These are phyloP conservation scores for Cylindrotheca closterium DNA, from an alignment of 108 stramenopile genomes.

Conservation along the genomic window DNA sequence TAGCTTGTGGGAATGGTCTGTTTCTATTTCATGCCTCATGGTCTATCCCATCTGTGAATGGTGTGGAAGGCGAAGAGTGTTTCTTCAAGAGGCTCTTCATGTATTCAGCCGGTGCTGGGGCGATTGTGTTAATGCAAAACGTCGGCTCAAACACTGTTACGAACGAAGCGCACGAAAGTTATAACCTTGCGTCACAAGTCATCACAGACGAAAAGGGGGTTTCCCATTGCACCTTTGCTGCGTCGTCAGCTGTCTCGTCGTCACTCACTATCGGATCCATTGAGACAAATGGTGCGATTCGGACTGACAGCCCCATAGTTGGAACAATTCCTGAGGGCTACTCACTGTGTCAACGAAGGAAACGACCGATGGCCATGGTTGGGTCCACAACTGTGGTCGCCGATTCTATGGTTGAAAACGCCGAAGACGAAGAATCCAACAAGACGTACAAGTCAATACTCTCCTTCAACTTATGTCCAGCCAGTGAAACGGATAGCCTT, in stretches of 20 bases:
- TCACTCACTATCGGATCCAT: not conserved
- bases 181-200: not conserved
- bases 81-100: conserved; percentile 30
- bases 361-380: not conserved
- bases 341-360: not conserved
- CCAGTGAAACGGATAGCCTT: not conserved
- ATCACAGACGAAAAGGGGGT: not conserved
- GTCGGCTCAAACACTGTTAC: not conserved
- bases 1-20: conserved; percentile 53
- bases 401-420: not conserved
- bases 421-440: not conserved
- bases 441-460: conserved; percentile 4
- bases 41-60: conserved; percentile 25
- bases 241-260: not conserved
- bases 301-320: not conserved
- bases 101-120: conserved; percentile 36
- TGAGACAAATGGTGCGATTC: not conserved
- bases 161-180: not conserved
- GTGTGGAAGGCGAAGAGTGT: conserved; percentile 9
- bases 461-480: conserved; percentile 1
- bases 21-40: conserved; percentile 50
- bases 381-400: not conserved
- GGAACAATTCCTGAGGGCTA: not conserved
- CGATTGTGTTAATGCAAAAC: conserved; percentile 41
- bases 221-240: not conserved